Conservation (phyloP, 1,284 basidiomycete genomes). For the Coniferiporia sulphurascens region DNA sequence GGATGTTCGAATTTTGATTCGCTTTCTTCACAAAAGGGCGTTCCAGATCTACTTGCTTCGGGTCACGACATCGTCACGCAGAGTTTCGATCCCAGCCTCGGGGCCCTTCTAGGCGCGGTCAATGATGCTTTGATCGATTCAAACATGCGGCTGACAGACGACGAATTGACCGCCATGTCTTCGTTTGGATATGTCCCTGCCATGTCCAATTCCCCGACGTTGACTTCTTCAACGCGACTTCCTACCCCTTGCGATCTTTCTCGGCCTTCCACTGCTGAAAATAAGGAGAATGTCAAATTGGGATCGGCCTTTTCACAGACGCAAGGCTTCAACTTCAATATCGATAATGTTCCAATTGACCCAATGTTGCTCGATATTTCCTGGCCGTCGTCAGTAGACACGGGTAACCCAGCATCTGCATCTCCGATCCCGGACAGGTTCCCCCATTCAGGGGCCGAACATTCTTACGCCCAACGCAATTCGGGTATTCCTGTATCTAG, state of each 20-base stretch:
- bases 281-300: slow-evolving; percentile 6
- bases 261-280: neutral
- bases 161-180: slow-evolving; percentile 5
- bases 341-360: slow-evolving; percentile 11
- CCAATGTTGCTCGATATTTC: slow-evolving; percentile 3
- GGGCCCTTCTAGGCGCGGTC: slow-evolving; percentile 9
- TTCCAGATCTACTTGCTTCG: neutral
- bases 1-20: neutral
- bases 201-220: slow-evolving; percentile 4
- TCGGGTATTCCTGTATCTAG: neutral
- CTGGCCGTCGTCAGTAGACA: neutral
- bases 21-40: neutral
- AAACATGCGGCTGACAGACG: neutral
- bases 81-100: slow-evolving; percentile 2
- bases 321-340: slow-evolving; percentile 1
- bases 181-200: slow-evolving; percentile 3
- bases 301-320: neutral
- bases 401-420: neutral
- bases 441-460: neutral
- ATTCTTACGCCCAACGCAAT: neutral
- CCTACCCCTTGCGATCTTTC: slow-evolving; percentile 14
- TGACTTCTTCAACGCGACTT: slow-evolving; percentile 14
- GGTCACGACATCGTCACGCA: neutral
- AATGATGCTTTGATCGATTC: slow-evolving; percentile 3
- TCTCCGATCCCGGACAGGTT: neutral